Evolutionary conservation across 2,329 filamentous ascomycete species (phyloP), one percentile per base, ranked within the genome.

Genomic region (Orbilia quercus): DNA sequence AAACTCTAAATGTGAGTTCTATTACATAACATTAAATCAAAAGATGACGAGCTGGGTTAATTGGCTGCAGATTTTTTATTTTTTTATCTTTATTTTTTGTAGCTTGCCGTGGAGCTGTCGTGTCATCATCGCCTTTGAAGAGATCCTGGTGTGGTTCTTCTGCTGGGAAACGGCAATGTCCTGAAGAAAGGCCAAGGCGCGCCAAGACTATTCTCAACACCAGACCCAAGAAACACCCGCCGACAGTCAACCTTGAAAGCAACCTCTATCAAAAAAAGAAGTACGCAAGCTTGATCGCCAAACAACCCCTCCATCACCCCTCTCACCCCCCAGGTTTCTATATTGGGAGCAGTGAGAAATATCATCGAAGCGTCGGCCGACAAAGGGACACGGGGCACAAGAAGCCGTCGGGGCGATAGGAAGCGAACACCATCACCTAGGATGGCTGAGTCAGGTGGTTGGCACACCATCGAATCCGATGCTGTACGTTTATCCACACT

Each of bases 381-480:
- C 18, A 64, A 40, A 22, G 44, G 50, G 47, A 54, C n/a, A 5
- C 34, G 22, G 51, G 7, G 23, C 40, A n/a, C 45, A 45, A 40
- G 25, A 36, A 53, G 36, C 34, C 44, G 31, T 60, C 45, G 42
- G 38, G 14, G 34, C 28, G 44, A 44, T 58, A 51, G 66, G 25
- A 47, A 47, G 50, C 16, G 48, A 18, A 36, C 14, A 14, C 55
- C 23, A 11, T 36, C 47, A 57, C 66, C 60, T n/a, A 74, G 51
- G 31, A 74, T 74, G 69, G 69, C 69, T 66, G 69, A 74, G 60
- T 91, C 90, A 82, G 90, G 89, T 78, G 93, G 94, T 75, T 98
- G 94, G 94, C 96, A 96, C 82, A 98, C 94, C 40, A 97, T 98
- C 80, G 94, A 98, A 82, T 96, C 91, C 75, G 94, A 98, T 84